phyloP scores from a whole-genome alignment of 2,329 filamentous ascomycete genomes.

The Penicillium sp. region DNA sequence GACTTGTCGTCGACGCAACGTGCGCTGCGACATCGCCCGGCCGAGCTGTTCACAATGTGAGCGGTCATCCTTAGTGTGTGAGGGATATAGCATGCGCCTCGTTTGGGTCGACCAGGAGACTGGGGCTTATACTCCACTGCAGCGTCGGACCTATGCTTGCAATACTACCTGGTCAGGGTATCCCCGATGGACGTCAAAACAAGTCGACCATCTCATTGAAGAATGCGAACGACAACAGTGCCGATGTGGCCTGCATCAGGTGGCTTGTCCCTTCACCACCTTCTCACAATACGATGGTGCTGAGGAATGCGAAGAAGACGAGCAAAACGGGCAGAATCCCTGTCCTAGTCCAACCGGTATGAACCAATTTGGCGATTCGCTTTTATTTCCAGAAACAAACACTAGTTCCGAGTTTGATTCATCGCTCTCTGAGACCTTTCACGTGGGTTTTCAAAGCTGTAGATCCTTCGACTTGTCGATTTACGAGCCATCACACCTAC shows the following conservation, averaged over 20 bases:
- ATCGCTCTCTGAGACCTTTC: too few relatives aligned
- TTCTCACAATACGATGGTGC: not conserved
- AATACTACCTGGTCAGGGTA: not conserved
- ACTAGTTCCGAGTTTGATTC: too few relatives aligned
- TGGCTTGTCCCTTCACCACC: not conserved
- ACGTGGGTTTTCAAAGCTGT: too few relatives aligned
- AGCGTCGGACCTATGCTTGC: not conserved
- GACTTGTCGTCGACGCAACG: not conserved
- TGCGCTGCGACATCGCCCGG: not conserved
- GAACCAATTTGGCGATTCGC: too few relatives aligned
- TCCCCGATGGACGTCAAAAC: not conserved
- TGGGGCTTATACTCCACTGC: not conserved
- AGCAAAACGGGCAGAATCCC: not conserved
- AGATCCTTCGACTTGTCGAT: not conserved
- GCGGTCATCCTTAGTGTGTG: not conserved
- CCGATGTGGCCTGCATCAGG: not conserved
- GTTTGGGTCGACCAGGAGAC: not conserved
- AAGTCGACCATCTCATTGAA: not conserved
- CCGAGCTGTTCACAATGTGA: not conserved
- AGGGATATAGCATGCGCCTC: not conserved
- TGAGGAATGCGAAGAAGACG: not conserved
- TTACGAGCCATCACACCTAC: not conserved
- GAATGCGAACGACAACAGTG: not conserved
- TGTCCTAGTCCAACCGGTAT: too few relatives aligned
- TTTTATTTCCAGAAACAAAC: not conserved